A percentile compares a stretch with the other conserved stretches of the same genome.
Evolutionary conservation across 192 early-diverging fungal genomes (phyloP).

Genomic region (Backusella luteola): DNA sequence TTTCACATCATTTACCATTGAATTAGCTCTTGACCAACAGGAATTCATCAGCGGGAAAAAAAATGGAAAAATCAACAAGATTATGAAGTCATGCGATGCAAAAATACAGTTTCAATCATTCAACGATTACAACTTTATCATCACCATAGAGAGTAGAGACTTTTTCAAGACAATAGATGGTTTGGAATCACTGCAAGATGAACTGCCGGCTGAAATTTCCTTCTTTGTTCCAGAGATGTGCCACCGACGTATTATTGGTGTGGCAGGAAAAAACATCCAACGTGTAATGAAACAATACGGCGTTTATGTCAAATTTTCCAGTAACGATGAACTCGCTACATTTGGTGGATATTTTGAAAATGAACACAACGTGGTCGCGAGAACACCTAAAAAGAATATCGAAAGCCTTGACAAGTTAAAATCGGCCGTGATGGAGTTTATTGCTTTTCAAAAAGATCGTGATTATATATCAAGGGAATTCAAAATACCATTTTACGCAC

Average conservation of each 20-base stretch:
- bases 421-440: constrained; percentile 64
- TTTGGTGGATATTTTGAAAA: constrained; percentile 79
- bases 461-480: constrained; percentile 39
- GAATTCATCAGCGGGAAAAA: constrained; percentile 86
- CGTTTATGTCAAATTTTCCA: constrained; percentile 82
- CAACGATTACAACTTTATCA: constrained; percentile 78
- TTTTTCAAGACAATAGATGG: constrained; percentile 63
- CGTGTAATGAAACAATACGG: constrained; percentile 84
- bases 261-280: constrained; percentile 83
- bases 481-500: constrained; percentile 33
- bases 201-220: constrained; percentile 77
- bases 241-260: constrained; percentile 82
- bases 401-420: constrained; percentile 62
- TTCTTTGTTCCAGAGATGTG: constrained; percentile 77
- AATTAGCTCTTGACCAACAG: constrained; percentile 68
- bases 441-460: constrained; percentile 44
- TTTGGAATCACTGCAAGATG: constrained; percentile 63
- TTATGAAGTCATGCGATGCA: constrained; percentile 66
- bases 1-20: constrained; percentile 68
- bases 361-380: constrained; percentile 77
- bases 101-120: constrained; percentile 63
- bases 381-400: constrained; percentile 76
- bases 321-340: constrained; percentile 67
- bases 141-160: constrained; percentile 59
- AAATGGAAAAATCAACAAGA: constrained; percentile 83